phyloP scores from a whole-genome alignment of 768 basidiomycete genomes.

The Boletus rubescentipes region DNA sequence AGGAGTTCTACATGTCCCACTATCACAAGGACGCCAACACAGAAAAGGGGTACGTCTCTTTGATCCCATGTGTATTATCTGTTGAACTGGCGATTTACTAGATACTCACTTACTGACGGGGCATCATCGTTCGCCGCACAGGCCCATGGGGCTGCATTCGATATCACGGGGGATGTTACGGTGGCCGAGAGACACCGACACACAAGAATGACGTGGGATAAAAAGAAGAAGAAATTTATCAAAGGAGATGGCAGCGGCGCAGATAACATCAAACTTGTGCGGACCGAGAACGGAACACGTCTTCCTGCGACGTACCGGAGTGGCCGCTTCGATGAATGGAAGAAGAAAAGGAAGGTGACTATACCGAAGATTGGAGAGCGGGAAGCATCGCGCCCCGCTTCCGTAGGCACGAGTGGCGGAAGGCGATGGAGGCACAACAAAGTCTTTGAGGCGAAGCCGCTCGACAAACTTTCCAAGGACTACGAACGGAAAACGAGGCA shows the following conservation, averaged over 20 bases:
- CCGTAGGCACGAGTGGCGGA: conserved; percentile 39
- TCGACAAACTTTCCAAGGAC: conserved; percentile 69
- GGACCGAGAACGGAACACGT: conserved; percentile 87
- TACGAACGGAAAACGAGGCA: conserved; percentile 75
- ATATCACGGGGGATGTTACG: conserved; percentile 72
- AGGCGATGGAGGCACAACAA: conserved; percentile 76
- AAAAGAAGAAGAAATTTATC: conserved; percentile 93
- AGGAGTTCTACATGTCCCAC: conserved; percentile 90
- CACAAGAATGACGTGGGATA: conserved; percentile 79
- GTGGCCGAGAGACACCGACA: conserved; percentile 60
- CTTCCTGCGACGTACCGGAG: conserved; percentile 91
- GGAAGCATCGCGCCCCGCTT: conserved; percentile 48
- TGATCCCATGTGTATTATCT: background rate
- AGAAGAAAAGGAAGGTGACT: conserved; percentile 66
- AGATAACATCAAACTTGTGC: conserved; percentile 92
- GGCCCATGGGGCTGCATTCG: conserved; percentile 76
- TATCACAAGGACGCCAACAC: conserved; percentile 83
- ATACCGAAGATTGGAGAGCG: conserved; percentile 83
- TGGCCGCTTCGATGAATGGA: conserved; percentile 96
- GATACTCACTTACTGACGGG: conserved; percentile 88
- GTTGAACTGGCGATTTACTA: conserved; percentile 29
- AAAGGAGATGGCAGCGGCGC: conserved; percentile 82
- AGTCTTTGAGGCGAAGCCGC: conserved; percentile 61
- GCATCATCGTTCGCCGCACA: conserved; percentile 84
- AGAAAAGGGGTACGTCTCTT: conserved; percentile 78